Evolutionary conservation across 352 stramenopile species (phyloP), one percentile per base, ranked within the genome.

Genomic region (Plasmopara viticola): DNA sequence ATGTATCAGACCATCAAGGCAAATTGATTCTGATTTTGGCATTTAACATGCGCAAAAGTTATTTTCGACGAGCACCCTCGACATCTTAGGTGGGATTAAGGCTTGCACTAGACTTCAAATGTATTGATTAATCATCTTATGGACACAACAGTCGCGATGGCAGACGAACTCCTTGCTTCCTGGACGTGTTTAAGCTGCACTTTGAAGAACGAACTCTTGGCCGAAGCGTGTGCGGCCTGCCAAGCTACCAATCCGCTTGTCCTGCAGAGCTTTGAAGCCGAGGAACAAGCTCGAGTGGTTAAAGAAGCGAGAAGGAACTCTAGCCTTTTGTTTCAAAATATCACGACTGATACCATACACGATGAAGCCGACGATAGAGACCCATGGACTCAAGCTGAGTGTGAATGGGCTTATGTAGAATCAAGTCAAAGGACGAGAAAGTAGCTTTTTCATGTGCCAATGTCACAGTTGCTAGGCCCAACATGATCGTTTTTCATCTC

Each of bases 361-460:
- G 53, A 52, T 17, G 62, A 64, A 6, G 65, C 42, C 8, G 64
- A 63, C 6, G 70, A 75, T 29, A 43, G 70, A 13, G 75, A 89
- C 38, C 78, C 75, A 28, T 89, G 78, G 78, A 57, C 63, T 0
- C 67, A 84, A 63, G 78, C 78, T 7, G 78, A 89, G 51, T 69
- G 72, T 31, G 78, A 89, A 44, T 89, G 78, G 78, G 78, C 78
- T 0, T 47, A 72, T 38, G 62, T 89, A 3, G 78, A 89, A 51
- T 71, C 75, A 9, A 62, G 64, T 28, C 76, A 87, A 52, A 72
- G 39, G 3, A 54, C 60, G 35, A 56, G 41, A 17, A 64, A 57
- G 47, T 68, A 68, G 17, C 20, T 25, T 1, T 25, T 3, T 25
- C 20, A 25, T 25, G 20, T 25, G 20, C 20, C 1, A 25, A 25